These are phyloP conservation scores for Golubevia pallescens DNA, from an alignment of 1,284 basidiomycete species.

Conservation along the genomic window DNA sequence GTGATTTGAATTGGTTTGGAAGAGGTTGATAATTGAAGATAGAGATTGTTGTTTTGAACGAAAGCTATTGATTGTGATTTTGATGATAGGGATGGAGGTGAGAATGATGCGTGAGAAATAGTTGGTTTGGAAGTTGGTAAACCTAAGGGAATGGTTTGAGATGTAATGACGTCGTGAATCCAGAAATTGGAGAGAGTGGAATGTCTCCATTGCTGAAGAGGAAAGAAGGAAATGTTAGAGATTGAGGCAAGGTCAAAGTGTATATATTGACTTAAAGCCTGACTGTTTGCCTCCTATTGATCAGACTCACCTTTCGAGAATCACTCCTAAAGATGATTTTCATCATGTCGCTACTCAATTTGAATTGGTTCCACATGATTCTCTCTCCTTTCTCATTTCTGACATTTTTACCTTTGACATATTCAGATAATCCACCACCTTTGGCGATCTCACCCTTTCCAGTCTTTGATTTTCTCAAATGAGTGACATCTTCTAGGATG, in stretches of 20 bases:
- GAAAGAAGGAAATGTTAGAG: neutral
- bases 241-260: no score
- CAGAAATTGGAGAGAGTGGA: constrained; percentile 88
- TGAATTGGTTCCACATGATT: constrained; percentile 33
- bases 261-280: no score
- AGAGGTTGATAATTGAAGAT: constrained; percentile 60
- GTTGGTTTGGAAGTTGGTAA: constrained; percentile 12
- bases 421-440: constrained; percentile 33
- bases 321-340: constrained; percentile 41
- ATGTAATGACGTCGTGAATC: constrained; percentile 74
- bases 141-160: constrained; percentile 71
- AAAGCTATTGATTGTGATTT: constrained; percentile 74
- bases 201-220: constrained; percentile 82
- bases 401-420: constrained; percentile 38
- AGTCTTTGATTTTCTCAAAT: constrained; percentile 26
- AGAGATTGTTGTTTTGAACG: constrained; percentile 82
- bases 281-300: no score
- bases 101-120: constrained; percentile 25
- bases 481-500: constrained; percentile 50
- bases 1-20: constrained; percentile 74
- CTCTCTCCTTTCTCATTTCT: constrained; percentile 22
- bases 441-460: constrained; percentile 36
- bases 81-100: constrained; percentile 9
- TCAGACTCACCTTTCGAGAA: constrained; percentile 1
- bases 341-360: constrained; percentile 34